phyloP scores from a whole-genome alignment of 768 basidiomycete genomes.

The Tephrocybe sp. region DNA sequence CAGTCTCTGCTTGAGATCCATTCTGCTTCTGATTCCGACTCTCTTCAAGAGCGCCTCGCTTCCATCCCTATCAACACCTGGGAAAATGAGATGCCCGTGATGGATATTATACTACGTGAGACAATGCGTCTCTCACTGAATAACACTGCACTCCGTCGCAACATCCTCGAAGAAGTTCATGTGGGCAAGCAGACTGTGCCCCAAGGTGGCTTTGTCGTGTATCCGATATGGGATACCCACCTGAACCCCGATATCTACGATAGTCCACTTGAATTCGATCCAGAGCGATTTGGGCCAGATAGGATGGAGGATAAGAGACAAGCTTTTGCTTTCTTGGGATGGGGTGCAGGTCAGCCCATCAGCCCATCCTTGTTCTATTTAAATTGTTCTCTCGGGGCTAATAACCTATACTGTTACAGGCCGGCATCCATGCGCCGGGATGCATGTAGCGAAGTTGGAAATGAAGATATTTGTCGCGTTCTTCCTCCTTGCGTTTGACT shows the following conservation, averaged over 20 bases:
- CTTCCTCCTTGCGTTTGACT: too few relatives aligned
- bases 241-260: conserved; percentile 32
- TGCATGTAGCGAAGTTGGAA: too few relatives aligned
- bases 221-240: conserved; percentile 28
- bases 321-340: conserved; percentile 30
- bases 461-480: too few relatives aligned
- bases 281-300: conserved; percentile 24
- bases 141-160: conserved; percentile 29
- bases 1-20: conserved; percentile 25
- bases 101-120: conserved; percentile 35
- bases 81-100: conserved; percentile 35
- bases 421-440: too few relatives aligned
- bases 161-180: conserved; percentile 24
- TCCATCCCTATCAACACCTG: conserved; percentile 31
- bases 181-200: conserved; percentile 20
- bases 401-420: too few relatives aligned
- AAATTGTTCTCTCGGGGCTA: too few relatives aligned
- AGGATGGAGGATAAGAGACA: conserved; percentile 33
- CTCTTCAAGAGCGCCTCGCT: conserved; percentile 31
- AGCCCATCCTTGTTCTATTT: too few relatives aligned
- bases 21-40: conserved; percentile 20
- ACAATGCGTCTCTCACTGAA: conserved; percentile 30
- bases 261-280: conserved; percentile 31
- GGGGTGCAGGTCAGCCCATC: conserved; percentile 33
- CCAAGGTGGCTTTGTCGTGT: conserved; percentile 31